Conservation (phyloP, 176 grass and related monocot genomes). For the Cocos nucifera region DNA sequence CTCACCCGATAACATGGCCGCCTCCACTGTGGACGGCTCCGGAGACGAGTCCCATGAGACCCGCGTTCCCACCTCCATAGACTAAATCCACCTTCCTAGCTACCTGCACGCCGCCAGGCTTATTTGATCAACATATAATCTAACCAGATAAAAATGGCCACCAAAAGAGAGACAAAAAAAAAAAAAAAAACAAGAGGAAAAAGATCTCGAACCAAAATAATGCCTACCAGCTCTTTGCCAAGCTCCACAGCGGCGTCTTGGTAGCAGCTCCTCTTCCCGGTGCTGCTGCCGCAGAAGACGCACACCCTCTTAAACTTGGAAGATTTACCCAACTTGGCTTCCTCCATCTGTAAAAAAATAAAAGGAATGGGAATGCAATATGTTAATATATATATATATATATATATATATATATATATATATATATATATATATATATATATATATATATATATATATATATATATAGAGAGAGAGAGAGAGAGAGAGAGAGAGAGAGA, state of each 20-base stretch:
- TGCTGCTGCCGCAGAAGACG: conserved; percentile 98
- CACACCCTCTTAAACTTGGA: conserved; percentile 81
- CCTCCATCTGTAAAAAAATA: conserved; percentile 1
- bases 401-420: no score
- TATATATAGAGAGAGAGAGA: no score
- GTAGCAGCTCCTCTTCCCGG: conserved; percentile 87
- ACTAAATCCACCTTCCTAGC: conserved; percentile 79
- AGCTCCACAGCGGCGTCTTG: conserved; percentile 85
- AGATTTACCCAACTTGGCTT: conserved; percentile 1
- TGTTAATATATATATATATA: no score
- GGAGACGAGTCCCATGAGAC: conserved; percentile 88
- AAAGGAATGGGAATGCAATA: no score
- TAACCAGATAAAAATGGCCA: background rate
- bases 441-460: no score
- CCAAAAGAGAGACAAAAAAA: background rate
- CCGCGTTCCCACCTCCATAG: conserved; percentile 80
- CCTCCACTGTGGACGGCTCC: conserved; percentile 82
- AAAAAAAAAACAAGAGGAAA: background rate
- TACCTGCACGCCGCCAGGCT: conserved; percentile 26
- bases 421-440: no score
- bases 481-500: no score
- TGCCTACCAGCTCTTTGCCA: conserved; percentile 60
- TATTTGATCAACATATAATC: no score
- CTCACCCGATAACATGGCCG: conserved; percentile 82
- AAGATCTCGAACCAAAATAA: background rate